Evolutionary conservation across 345 rosid species (phyloP), one percentile per base, ranked within the genome.

Genomic region (Moricandia arvensis): DNA sequence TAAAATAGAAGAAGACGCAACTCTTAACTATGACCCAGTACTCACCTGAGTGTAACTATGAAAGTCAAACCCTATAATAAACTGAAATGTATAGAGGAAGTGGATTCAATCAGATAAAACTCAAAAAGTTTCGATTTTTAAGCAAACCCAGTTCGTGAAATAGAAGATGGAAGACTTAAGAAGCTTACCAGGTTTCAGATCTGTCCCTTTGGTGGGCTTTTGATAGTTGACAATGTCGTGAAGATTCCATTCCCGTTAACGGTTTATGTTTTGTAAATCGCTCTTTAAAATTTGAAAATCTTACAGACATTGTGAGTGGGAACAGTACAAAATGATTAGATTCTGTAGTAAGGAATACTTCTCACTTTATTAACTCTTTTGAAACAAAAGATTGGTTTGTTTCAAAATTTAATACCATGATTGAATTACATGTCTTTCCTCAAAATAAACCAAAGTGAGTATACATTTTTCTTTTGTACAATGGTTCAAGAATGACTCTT

Each of bases 321-420:
- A 78, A 78, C 59, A 72, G 29, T 47, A 59, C 73, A 1, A 34
- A 59, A 59, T 72, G 77, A 70, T 55, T 69, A 76, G 81, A 72
- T 78, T 78, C 81, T 49, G 24, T 49, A 16, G 57, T 16, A 34
- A 53, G n/a, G 15, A 37, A 66, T 12, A 59, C 35, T 72, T 60
- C 64, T 47, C 57, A 66, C 69, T 70, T 55, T 76, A 17, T 66
- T 29, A 7, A 2, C 6, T 3, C 15, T 55, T 77, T 77, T 57
- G 33, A 64, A 63, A 29, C 10, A 15, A 55, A 55, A 6, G 63
- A n/a, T 55, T 64, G 45, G 59, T 64, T 27, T 65, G 63, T 74
- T 66, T 66, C 17, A 11, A 66, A 66, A 5, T 59, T 38, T 68
- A 7, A 34, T 59, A 61, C 30, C 13, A 66, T 11, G 72, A 15